Conservation (phyloP, 148 eudicot genomes). For the Chenopodium formosanum region DNA sequence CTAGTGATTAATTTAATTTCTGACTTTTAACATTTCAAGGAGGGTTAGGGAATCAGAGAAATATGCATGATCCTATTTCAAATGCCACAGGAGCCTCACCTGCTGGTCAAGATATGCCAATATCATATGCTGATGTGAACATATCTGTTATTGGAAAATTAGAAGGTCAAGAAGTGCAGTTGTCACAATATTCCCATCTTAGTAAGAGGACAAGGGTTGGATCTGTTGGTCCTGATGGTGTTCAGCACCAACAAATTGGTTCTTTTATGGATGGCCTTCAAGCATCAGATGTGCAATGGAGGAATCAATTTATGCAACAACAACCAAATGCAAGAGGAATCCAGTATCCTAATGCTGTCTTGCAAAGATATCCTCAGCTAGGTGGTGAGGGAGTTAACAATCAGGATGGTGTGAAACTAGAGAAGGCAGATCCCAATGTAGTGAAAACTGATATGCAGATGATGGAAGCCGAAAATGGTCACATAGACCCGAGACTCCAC, state of each 20-base stretch:
- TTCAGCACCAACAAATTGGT: slow-evolving; percentile 56
- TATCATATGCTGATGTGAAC: slow-evolving; percentile 48
- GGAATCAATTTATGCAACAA: slow-evolving; percentile 61
- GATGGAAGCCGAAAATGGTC: slow-evolving; percentile 49
- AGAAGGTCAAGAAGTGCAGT: slow-evolving; percentile 69
- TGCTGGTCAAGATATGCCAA: slow-evolving; percentile 54
- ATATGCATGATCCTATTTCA: slow-evolving; percentile 46
- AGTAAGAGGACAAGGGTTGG: slow-evolving; percentile 59
- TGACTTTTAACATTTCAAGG: slow-evolving; percentile 48
- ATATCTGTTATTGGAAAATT: slow-evolving; percentile 47
- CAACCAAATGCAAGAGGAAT: slow-evolving; percentile 53
- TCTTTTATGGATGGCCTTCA: slow-evolving; percentile 53
- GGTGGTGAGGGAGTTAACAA: slow-evolving; percentile 59
- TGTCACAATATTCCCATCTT: slow-evolving; percentile 45
- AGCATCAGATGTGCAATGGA: slow-evolving; percentile 67
- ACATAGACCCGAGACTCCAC: slow-evolving; percentile 53
- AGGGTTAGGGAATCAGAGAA: slow-evolving; percentile 53
- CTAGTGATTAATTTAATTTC: slow-evolving; percentile 35
- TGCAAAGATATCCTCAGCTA: slow-evolving; percentile 70
- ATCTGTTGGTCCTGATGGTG: slow-evolving; percentile 47
- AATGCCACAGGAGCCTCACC: slow-evolving; percentile 47
- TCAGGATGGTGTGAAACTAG: slow-evolving; percentile 57
- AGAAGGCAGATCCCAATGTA: slow-evolving; percentile 46
- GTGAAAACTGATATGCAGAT: slow-evolving; percentile 47
- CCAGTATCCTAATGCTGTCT: slow-evolving; percentile 52